phyloP scores from a whole-genome alignment of 352 stramenopile genomes.

The Pythium biforme region DNA sequence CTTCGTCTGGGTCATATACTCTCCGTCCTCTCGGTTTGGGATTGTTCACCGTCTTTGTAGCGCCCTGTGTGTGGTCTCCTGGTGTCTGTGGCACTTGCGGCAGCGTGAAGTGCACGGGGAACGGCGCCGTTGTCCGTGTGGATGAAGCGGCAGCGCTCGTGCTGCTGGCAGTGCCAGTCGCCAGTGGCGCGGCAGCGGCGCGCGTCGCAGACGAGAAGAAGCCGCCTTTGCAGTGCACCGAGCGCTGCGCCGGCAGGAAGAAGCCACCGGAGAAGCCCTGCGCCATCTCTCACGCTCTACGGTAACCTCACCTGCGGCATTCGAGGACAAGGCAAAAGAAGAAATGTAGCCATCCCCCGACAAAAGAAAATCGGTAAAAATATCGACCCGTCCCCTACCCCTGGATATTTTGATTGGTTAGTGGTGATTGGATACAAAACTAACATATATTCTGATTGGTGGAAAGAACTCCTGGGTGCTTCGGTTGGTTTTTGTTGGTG shows the following conservation, averaged over 20 bases:
- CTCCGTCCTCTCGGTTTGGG: not conserved
- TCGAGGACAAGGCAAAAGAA: not conserved
- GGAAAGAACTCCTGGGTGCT: not conserved
- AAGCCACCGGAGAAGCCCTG: constrained; percentile 48
- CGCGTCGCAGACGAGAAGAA: constrained; percentile 39
- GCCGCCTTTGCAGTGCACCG: constrained; percentile 48
- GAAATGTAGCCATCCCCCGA: constrained; percentile 24
- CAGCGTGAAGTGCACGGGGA: constrained; percentile 13
- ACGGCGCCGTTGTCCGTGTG: not conserved
- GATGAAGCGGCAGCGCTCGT: not conserved
- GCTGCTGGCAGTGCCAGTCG: not conserved
- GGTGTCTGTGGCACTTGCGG: constrained; percentile 1
- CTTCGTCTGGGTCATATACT: constrained; percentile 22
- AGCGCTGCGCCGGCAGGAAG: constrained; percentile 57
- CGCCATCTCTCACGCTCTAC: too few species aligned
- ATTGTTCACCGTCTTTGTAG: not conserved
- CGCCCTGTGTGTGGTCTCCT: not conserved
- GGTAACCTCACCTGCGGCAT: too few species aligned
- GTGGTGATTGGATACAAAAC: not conserved
- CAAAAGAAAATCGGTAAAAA: not conserved
- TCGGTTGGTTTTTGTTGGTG: constrained; percentile 5
- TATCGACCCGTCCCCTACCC: not conserved
- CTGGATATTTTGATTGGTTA: not conserved
- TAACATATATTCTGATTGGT: constrained; percentile 9
- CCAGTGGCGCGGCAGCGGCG: not conserved